A percentile compares a stretch with the other conserved stretches of the same genome.
phyloP scores from a whole-genome alignment of 2,329 filamentous ascomycete species.

The Botrytis pseudocinerea region DNA sequence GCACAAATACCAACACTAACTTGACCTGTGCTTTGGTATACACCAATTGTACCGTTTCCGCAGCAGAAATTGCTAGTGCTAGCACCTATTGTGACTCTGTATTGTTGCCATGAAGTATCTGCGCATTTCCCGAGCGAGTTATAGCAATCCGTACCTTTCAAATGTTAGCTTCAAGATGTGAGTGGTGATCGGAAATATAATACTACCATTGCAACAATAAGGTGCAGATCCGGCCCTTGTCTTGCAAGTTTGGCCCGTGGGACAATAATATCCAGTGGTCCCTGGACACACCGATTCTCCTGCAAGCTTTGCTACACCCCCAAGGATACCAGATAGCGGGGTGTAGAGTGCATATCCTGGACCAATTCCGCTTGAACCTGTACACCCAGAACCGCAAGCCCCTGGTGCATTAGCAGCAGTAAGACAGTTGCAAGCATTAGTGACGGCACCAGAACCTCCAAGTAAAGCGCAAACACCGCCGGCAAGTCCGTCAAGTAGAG shows the following conservation, averaged over 20 bases:
- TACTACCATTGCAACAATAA: slow-evolving; percentile 10
- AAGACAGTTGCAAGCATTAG: slow-evolving; percentile 9
- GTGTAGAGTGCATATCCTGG: background rate
- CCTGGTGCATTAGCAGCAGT: background rate
- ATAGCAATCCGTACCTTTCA: background rate
- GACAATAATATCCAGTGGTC: slow-evolving; percentile 9
- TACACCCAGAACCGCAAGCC: slow-evolving; percentile 4
- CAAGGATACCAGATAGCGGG: background rate
- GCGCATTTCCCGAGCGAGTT: background rate
- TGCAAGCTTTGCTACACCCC: background rate
- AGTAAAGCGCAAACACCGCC: background rate
- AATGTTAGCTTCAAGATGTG: background rate
- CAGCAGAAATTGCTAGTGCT: background rate
- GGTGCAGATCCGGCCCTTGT: background rate
- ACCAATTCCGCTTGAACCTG: background rate
- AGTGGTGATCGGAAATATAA: background rate
- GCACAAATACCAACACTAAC: background rate
- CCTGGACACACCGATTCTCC: background rate
- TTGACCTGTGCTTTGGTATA: background rate
- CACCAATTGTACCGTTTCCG: background rate
- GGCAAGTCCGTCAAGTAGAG: background rate
- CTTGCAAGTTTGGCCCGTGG: background rate
- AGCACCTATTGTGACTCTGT: background rate
- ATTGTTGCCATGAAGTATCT: slow-evolving; percentile 8
- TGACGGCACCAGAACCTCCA: background rate